Conservation (phyloP, 345 rosid genomes). For the Psidium guajava region DNA sequence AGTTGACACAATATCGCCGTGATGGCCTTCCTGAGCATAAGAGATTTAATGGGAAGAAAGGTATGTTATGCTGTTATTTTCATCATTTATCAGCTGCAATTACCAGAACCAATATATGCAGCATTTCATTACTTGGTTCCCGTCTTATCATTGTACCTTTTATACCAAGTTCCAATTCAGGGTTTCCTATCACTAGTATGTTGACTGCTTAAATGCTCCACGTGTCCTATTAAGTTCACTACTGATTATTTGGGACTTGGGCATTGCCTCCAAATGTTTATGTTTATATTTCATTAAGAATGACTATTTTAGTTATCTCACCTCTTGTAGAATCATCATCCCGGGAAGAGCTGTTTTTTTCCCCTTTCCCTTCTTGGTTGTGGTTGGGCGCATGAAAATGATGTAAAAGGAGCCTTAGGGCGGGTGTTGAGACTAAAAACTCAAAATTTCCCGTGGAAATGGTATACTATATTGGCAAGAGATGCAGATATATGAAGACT, state of each 20-base stretch:
- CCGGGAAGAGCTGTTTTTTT: neutral
- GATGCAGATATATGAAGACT: neutral
- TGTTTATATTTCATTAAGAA: neutral
- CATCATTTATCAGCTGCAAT: neutral
- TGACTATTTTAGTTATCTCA: neutral
- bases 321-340: neutral
- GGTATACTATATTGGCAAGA: neutral
- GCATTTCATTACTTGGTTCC: neutral
- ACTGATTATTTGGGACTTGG: neutral
- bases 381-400: neutral
- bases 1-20: conserved; percentile 47
- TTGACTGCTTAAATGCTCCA: neutral
- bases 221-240: neutral
- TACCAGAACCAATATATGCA: neutral
- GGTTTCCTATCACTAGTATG: neutral
- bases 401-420: neutral
- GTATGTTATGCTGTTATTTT: conserved; percentile 10
- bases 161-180: neutral
- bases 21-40: conserved; percentile 77
- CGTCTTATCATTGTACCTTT: neutral
- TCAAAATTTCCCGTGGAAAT: neutral
- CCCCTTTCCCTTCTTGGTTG: neutral
- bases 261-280: neutral
- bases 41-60: conserved; percentile 76
- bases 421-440: neutral